phyloP scores from a whole-genome alignment of 2,329 filamentous ascomycete genomes.

The Boeremia lycopersici region DNA sequence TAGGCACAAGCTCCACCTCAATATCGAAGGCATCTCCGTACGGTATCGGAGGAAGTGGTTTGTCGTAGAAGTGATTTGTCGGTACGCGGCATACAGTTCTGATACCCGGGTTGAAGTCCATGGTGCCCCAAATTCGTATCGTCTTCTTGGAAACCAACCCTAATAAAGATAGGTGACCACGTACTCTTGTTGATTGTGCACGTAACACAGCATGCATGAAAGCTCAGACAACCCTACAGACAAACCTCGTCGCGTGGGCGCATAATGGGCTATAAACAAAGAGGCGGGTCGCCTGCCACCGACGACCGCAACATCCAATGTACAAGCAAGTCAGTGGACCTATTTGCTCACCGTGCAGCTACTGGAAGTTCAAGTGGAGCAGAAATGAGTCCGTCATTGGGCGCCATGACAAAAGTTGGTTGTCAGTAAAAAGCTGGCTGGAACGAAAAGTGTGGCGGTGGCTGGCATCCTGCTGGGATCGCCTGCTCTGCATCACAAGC shows the following conservation, averaged over 20 bases:
- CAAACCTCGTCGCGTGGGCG: conserved; percentile 22
- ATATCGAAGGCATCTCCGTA: conserved; percentile 10
- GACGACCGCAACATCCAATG: conserved; percentile 14
- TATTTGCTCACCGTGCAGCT: conserved; percentile 22
- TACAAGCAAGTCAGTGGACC: conserved; percentile 22
- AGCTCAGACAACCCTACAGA: conserved; percentile 19
- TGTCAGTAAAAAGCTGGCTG: conserved; percentile 21
- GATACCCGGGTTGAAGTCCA: conserved; percentile 3
- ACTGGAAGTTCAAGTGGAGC: conserved; percentile 19
- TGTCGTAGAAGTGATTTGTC: conserved; percentile 18
- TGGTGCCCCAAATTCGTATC: not conserved
- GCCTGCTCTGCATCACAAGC: conserved; percentile 21
- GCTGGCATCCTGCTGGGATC: conserved; percentile 10
- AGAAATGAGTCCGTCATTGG: conserved; percentile 23
- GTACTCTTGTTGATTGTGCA: conserved; percentile 13
- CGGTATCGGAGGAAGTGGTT: conserved; percentile 17
- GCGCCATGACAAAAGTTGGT: conserved; percentile 13
- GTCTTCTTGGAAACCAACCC: not conserved
- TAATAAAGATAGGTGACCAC: conserved; percentile 1
- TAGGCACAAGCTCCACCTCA: conserved; percentile 29
- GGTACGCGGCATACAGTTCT: conserved; percentile 8
- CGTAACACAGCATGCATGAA: conserved; percentile 19
- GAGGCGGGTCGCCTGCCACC: conserved; percentile 29
- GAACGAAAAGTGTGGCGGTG: conserved; percentile 20
- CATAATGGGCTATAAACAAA: conserved; percentile 27